Conservation (phyloP, 78 protist species). For the Polysphondylium violaceum region DNA sequence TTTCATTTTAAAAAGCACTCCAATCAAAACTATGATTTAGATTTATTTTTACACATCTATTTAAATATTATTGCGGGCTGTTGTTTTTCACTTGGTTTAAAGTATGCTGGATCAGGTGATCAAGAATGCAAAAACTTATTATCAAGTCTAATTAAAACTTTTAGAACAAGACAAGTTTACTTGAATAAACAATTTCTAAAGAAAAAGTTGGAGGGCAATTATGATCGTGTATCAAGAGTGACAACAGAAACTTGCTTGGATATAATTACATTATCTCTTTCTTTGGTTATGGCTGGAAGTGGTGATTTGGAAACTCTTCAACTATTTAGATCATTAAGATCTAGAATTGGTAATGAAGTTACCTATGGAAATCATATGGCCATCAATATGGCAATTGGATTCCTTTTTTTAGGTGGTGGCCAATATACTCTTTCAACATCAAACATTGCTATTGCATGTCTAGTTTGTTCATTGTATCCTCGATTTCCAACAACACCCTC, state of each 20-base stretch:
- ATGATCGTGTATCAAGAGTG: background rate
- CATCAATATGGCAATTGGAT: slow-evolving; percentile 88
- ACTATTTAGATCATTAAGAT: slow-evolving; percentile 53
- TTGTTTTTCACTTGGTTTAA: slow-evolving; percentile 85
- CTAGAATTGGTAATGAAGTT: slow-evolving; percentile 22
- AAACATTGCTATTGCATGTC: slow-evolving; percentile 87
- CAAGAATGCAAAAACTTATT: background rate
- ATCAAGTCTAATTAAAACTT: background rate
- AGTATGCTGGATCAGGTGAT: slow-evolving; percentile 37
- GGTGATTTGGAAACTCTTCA: slow-evolving; percentile 81
- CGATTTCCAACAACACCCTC: slow-evolving; percentile 73
- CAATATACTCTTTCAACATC: slow-evolving; percentile 76
- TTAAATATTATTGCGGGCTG: slow-evolving; percentile 88
- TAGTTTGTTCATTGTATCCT: slow-evolving; percentile 86
- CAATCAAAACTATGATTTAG: slow-evolving; percentile 20
- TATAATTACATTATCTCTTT: slow-evolving; percentile 32
- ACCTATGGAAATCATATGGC: slow-evolving; percentile 91
- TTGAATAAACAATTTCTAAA: background rate
- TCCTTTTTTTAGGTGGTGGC: slow-evolving; percentile 90
- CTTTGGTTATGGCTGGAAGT: slow-evolving; percentile 88
- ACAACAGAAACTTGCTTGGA: slow-evolving; percentile 60
- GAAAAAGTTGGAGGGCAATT: background rate
- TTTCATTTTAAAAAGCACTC: background rate
- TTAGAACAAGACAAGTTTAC: slow-evolving; percentile 42
- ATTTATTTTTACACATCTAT: slow-evolving; percentile 23